Evolutionary conservation across 176 grass and related monocot genomes (phyloP).

Genomic region (Paspalum vaginatum): DNA sequence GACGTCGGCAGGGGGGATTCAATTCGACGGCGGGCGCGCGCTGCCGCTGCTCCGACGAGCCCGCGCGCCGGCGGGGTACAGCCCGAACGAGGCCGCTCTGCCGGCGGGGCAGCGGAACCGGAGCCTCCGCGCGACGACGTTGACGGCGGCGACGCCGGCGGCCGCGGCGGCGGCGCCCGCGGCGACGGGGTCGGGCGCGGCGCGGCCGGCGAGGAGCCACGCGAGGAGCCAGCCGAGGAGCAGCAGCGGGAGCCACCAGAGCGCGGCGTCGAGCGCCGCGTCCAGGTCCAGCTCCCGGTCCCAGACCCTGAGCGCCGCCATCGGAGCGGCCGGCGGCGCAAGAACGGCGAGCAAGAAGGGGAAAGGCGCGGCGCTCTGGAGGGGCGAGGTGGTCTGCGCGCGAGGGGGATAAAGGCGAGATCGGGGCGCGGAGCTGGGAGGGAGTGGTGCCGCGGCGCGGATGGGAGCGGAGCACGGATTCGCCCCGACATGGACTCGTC

Average conservation of each 20-base stretch:
- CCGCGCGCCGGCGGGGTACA: too few relatives aligned
- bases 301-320: conserved; percentile 3
- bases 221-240: not conserved
- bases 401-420: too few relatives aligned
- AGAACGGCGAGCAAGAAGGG: too few relatives aligned
- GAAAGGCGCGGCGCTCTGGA: too few relatives aligned
- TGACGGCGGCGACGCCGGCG: not conserved
- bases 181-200: conserved; percentile 16
- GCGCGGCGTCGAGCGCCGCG: not conserved
- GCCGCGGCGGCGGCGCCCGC: not conserved
- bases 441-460: too few relatives aligned
- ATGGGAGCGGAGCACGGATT: conserved; percentile 38
- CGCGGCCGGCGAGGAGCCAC: not conserved
- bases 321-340: not conserved
- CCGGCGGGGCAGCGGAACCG: not conserved
- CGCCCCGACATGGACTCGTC: conserved; percentile 25
- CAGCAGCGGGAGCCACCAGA: conserved; percentile 23
- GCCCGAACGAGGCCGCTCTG: not conserved
- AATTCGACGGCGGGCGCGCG: too few relatives aligned
- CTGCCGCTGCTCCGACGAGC: too few relatives aligned
- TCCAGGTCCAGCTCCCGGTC: not conserved
- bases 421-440: too few relatives aligned
- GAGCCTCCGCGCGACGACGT: conserved; percentile 1
- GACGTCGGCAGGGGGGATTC: too few relatives aligned
- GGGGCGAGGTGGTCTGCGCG: too few relatives aligned